Evolutionary conservation across 139 green algal genomes (phyloP), one percentile per base, ranked within the genome.

Genomic region (Volvox reticuliferus): DNA sequence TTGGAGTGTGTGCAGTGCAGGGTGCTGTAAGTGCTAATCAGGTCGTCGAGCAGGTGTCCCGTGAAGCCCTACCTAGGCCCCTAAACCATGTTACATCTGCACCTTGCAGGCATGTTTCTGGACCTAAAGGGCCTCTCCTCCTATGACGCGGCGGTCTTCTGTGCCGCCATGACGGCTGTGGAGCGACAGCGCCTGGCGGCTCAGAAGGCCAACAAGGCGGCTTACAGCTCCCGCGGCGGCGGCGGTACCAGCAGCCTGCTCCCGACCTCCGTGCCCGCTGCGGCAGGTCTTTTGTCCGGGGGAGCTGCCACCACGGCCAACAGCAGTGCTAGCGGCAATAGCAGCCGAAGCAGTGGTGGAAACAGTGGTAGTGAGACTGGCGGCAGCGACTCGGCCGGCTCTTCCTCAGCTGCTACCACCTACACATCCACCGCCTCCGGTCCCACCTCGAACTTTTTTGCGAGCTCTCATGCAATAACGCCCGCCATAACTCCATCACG

Each of bases 71-170:
- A 5, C 44, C 44, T 5, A 14, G 44, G 5, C 44, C 44, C 44
- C 44, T 55, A 55, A 55, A 55, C 44, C 44, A 14, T 55, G 5
- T 9, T 9, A 55, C 44, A 55, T 55, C 44, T 55, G 5, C 44
- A 55, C 44, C 44, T 9, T 55, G 30, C 76, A 91, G 87, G 87
- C 62, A 91, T 86, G 87, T 78, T 79, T 32, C 61, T 91, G 76
- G 87, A 91, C 75, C 87, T 91, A 33, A 86, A 86, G 55, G 87
- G 87, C 61, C 87, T 91, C 12, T 91, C 87, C 0, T 85, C 87
- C 16, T 91, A 91, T 63, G 87, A 91, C 62, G 87, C 87, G 3
- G 87, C 87, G 24, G 87, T 91, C 16, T 91, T 91, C 35, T 91
- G 87, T 28, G 87, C 87, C 32, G 87, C 87, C 33, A 85, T 91